Evolutionary conservation across 2,329 filamentous ascomycete species (phyloP).

Genomic region (Paracorniculantispora psalliotae): DNA sequence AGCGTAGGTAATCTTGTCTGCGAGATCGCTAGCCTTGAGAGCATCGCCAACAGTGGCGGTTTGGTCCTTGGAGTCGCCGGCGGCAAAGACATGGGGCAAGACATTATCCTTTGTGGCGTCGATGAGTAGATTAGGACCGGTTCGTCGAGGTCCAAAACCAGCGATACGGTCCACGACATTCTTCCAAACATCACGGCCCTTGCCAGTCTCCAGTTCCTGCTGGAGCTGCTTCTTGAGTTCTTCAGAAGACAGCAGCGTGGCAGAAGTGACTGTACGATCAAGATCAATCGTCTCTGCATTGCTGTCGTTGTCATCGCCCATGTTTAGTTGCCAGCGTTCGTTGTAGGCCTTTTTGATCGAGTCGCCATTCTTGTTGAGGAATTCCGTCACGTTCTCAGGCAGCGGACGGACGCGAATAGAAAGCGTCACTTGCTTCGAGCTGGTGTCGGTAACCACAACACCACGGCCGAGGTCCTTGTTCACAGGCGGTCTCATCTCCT

Average conservation of each 20-base stretch:
- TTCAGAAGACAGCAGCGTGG: constrained; percentile 59
- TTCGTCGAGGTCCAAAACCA: constrained; percentile 82
- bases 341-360: constrained; percentile 77
- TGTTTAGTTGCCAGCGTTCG: constrained; percentile 52
- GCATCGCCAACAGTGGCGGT: constrained; percentile 41
- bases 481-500: constrained; percentile 86
- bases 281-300: constrained; percentile 39
- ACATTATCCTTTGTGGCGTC: constrained; percentile 71
- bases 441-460: constrained; percentile 67
- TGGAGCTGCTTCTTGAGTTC: constrained; percentile 75
- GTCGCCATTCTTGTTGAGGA: constrained; percentile 72
- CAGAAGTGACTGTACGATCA: constrained; percentile 55
- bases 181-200: constrained; percentile 70
- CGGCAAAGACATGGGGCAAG: constrained; percentile 64
- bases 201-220: constrained; percentile 62
- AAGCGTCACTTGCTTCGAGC: constrained; percentile 80
- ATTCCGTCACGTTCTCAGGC: constrained; percentile 73
- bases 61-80: constrained; percentile 27
- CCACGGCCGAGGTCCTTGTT: constrained; percentile 85
- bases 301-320: constrained; percentile 30
- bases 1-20: constrained; percentile 86
- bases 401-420: constrained; percentile 73
- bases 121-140: constrained; percentile 83
- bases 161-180: constrained; percentile 73
- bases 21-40: constrained; percentile 62